Evolutionary conservation across 108 stramenopile species (phyloP), one percentile per base, ranked within the genome.

Genomic region (Conticribra guillardii): DNA sequence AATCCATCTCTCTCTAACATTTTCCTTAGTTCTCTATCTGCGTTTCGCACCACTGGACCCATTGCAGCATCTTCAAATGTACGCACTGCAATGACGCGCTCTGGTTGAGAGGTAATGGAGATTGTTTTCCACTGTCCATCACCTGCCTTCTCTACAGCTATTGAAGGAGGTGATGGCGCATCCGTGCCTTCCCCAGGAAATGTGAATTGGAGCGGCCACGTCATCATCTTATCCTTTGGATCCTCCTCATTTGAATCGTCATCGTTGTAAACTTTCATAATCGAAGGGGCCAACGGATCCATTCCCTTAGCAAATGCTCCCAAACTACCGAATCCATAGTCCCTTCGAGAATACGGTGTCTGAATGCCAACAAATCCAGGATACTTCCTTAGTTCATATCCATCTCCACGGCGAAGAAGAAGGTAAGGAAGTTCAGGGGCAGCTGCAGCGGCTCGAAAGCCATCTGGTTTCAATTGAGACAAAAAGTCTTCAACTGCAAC

Each of bases 351-450:
- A 55, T 96, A 96, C 1, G 76, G 60, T 21, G 89, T 81, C 64
- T 79, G 65, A 1, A 83, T 84, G 11, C 70, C 88, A n/a, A 67
- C 74, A 57, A 79, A 85, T 1, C 67, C 63, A 16, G 93, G 93
- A 81, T 95, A 95, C 56, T 83, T 71, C 18, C 96, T 78, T 9
- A 96, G 67, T 59, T 93, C 92, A 54, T 96, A 96, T 23, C 81
- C 89, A 19, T 83, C 71, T 32, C 89, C 92, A 34, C 93, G 84
- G 34, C 96, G 76, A 47, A 96, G 63, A 19, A 96, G 67, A 66
- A 89, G 67, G 67, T 89, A 96, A 9, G 93, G 96, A 24, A 95
- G 24, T 74, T 95, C 93, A 8, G 84, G 76, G 3, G 88, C 90
- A 16, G 90, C 90, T 19, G 86, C 69, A 0, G 54, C 66, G 14